Conservation (phyloP, 2,329 filamentous ascomycete species). For the Alternaria solani region DNA sequence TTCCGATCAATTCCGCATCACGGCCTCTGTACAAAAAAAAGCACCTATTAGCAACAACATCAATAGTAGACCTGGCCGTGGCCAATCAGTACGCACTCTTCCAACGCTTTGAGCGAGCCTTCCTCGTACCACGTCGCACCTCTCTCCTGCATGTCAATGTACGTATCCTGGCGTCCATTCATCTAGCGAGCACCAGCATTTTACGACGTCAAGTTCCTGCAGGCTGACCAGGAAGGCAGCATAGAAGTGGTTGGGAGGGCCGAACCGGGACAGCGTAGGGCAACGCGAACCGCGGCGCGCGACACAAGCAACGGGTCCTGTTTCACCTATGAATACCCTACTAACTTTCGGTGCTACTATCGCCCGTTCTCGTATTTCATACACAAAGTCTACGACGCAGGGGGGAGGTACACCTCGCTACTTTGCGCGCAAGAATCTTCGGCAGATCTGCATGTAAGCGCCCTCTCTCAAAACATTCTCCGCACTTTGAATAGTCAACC, state of each 20-base stretch:
- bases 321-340: slow-evolving; percentile 40
- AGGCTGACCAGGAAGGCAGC: slow-evolving; percentile 33
- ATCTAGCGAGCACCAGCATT: slow-evolving; percentile 25
- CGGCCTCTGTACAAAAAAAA: slow-evolving; percentile 50
- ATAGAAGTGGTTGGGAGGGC: slow-evolving; percentile 28
- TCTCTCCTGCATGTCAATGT: slow-evolving; percentile 37
- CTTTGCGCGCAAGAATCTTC: slow-evolving; percentile 7
- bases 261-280: slow-evolving; percentile 29
- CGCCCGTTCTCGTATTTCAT: slow-evolving; percentile 18
- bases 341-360: slow-evolving; percentile 29
- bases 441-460: slow-evolving; percentile 31
- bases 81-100: slow-evolving; percentile 27
- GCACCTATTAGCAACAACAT: slow-evolving; percentile 44
- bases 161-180: slow-evolving; percentile 33
- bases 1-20: slow-evolving; percentile 33
- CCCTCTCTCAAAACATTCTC: slow-evolving; percentile 19
- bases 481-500: slow-evolving; percentile 6
- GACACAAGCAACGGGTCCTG: slow-evolving; percentile 41
- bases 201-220: slow-evolving; percentile 36
- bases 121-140: slow-evolving; percentile 35
- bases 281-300: slow-evolving; percentile 29
- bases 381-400: slow-evolving; percentile 39
- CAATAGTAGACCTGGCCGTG: slow-evolving; percentile 36
- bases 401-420: slow-evolving; percentile 24
- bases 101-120: slow-evolving; percentile 20